Evolutionary conservation across 1,284 basidiomycete species (phyloP).

Genomic region (Cutaneotrichosporon cavernicola): DNA sequence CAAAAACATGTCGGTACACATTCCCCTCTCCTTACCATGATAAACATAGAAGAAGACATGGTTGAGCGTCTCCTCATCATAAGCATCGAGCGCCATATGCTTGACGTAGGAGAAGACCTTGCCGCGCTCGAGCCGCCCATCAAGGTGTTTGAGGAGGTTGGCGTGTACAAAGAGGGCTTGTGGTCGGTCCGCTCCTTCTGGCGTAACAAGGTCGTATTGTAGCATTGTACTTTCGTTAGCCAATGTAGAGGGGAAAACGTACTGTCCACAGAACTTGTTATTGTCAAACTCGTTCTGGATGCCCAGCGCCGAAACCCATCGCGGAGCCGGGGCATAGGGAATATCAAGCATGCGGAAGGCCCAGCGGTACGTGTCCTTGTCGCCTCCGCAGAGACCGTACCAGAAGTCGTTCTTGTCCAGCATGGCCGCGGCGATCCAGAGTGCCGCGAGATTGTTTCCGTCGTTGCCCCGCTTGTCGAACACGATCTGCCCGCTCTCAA

Average conservation of each 20-base stretch:
- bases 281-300: constrained; percentile 32
- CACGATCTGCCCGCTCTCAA: constrained; percentile 55
- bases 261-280: constrained; percentile 54
- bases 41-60: constrained; percentile 43
- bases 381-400: constrained; percentile 54
- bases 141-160: constrained; percentile 56
- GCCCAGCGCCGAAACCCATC: constrained; percentile 54
- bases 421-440: constrained; percentile 52
- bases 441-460: constrained; percentile 55
- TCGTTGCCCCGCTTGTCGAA: constrained; percentile 55
- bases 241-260: not conserved
- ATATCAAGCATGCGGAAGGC: constrained; percentile 54
- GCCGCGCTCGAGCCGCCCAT: constrained; percentile 11
- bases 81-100: constrained; percentile 38
- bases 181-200: constrained; percentile 6
- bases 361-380: constrained; percentile 56
- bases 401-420: constrained; percentile 52
- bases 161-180: constrained; percentile 47
- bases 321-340: constrained; percentile 48
- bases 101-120: constrained; percentile 48
- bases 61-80: constrained; percentile 40
- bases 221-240: constrained; percentile 32
- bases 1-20: constrained; percentile 47
- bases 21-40: constrained; percentile 44
- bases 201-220: constrained; percentile 43